Evolutionary conservation across 2,329 filamentous ascomycete genomes (phyloP), one percentile per base, ranked within the genome.

Genomic region (Biscogniauxia sp.): DNA sequence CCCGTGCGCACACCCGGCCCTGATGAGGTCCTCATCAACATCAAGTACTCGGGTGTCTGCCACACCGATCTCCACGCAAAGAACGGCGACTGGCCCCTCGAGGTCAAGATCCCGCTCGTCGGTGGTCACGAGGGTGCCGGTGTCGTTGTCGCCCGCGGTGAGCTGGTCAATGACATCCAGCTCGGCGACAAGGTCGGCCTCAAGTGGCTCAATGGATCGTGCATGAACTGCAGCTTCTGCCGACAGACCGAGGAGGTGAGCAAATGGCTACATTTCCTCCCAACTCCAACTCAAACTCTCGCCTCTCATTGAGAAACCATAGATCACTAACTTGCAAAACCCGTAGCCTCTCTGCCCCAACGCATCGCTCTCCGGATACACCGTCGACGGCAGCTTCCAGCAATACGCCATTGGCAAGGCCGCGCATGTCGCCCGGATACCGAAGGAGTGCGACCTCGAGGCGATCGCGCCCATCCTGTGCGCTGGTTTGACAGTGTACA

Each of bases 141-240:
- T 74, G 78, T 93, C 55, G 90, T 97, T 45, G 93, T 97, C 37
- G 88, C 90, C 56, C 84, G 84, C 64, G 93, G 93, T 69, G 81
- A 89, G 19, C 84, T 96, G 41, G 92, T 95, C 66, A 79, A 83
- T 2, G 91, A 95, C 69, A 79, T 96, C 63, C 80, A 92, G 74
- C 82, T 97, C 70, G 93, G 93, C 69, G 92, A 96, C 72, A 81
- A 92, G 71, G 94, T 88, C 63, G 94, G 94, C 74, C 85, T 98
- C 77, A 97, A 92, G 82, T 97, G 93, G 93, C 82, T 97, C 72
- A 95, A 97, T 77, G 91, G 92, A 65, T 89, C 90, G 53, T 97
- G 94, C 78, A 81, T 96, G 64, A 77, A 82, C 66, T 98, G 93
- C 80, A 83, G 87, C 69, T 96, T 91, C 84, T 97, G 93, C 81